Evolutionary conservation across 1,284 basidiomycete genomes (phyloP).

Genomic region (Vanrija humicola): DNA sequence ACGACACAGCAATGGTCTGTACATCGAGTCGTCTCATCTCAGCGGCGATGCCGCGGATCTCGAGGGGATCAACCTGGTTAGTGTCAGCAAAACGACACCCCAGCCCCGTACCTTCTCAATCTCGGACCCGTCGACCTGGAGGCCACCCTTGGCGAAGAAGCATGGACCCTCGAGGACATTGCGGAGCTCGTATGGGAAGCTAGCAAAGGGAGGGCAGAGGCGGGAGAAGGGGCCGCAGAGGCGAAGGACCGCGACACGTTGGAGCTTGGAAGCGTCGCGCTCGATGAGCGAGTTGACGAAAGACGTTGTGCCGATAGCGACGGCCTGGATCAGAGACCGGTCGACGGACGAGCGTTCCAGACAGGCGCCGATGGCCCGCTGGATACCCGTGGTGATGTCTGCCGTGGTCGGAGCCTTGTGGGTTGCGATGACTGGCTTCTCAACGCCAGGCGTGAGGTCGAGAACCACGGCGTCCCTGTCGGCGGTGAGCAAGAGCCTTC

Average conservation of each 20-base stretch:
- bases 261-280: slow-evolving; percentile 22
- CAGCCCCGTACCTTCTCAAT: slow-evolving; percentile 14
- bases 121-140: slow-evolving; percentile 37
- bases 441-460: slow-evolving; percentile 45
- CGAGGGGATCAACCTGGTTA: slow-evolving; percentile 28
- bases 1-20: slow-evolving; percentile 30
- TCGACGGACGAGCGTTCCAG: slow-evolving; percentile 3
- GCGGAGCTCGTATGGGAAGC: slow-evolving; percentile 33
- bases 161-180: slow-evolving; percentile 29
- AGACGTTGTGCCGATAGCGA: slow-evolving; percentile 37
- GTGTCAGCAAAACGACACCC: background rate
- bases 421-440: slow-evolving; percentile 51
- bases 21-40: slow-evolving; percentile 32
- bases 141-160: slow-evolving; percentile 31
- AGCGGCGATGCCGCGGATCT: slow-evolving; percentile 29
- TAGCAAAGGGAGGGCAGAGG: slow-evolving; percentile 29
- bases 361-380: slow-evolving; percentile 17
- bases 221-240: slow-evolving; percentile 33
- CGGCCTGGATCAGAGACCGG: slow-evolving; percentile 22
- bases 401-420: slow-evolving; percentile 57
- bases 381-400: slow-evolving; percentile 57
- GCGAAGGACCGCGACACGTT: slow-evolving; percentile 35
- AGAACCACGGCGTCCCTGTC: slow-evolving; percentile 57
- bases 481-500: slow-evolving; percentile 14
- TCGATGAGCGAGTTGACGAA: slow-evolving; percentile 41